Percentiles rank a stretch among this genome's conserved stretches.
phyloP scores from a whole-genome alignment of 257 asterid species.

The Paulownia fortunei region DNA sequence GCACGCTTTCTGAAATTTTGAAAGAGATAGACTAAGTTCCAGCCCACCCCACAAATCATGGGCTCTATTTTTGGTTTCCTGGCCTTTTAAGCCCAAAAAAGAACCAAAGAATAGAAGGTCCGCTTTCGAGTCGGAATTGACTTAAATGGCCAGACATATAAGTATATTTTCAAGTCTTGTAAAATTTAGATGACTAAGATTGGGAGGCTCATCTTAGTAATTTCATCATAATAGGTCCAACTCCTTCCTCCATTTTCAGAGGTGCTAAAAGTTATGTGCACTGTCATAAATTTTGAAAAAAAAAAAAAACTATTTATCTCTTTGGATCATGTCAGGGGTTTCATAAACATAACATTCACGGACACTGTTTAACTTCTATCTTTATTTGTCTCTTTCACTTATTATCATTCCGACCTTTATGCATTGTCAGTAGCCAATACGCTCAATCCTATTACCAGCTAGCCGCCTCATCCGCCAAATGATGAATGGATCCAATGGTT shows the following conservation, averaged over 20 bases:
- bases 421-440: not conserved
- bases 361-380: not conserved
- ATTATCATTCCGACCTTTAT: not conserved
- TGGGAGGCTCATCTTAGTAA: not conserved
- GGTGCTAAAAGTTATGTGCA: not conserved
- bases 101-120: not conserved
- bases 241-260: not conserved
- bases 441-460: constrained; percentile 15
- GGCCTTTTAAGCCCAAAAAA: not conserved
- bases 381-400: not conserved
- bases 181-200: not conserved
- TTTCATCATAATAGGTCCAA: not conserved
- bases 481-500: not conserved
- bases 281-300: too few relatives aligned
- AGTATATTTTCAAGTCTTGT: not conserved
- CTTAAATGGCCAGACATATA: not conserved
- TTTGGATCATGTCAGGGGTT: not conserved
- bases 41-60: not conserved
- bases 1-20: not conserved
- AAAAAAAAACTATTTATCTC: too few relatives aligned
- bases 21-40: not conserved
- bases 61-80: not conserved
- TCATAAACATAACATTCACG: not conserved
- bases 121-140: not conserved
- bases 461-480: not conserved